Conservation (phyloP, 371 early-diverging fungal species). For the Chytridium lagenaria region DNA sequence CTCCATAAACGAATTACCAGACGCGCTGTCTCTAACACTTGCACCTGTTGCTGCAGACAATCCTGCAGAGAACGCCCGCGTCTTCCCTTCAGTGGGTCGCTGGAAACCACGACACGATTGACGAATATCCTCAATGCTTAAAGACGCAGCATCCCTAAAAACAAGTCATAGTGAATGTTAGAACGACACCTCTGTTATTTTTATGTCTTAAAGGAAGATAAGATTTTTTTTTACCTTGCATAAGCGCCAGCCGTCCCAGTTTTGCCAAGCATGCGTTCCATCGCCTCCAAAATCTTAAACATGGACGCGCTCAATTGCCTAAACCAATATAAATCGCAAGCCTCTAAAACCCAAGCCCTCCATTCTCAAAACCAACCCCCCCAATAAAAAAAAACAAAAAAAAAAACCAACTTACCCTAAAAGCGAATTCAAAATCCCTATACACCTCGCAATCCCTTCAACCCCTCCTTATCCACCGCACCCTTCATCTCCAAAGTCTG, state of each 20-base stretch:
- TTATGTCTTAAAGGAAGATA: background rate
- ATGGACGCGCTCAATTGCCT: slow-evolving; percentile 34
- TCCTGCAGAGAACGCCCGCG: slow-evolving; percentile 28
- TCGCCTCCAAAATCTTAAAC: slow-evolving; percentile 42
- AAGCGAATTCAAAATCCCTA: slow-evolving; percentile 8
- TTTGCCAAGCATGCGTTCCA: slow-evolving; percentile 43
- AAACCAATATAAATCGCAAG: background rate
- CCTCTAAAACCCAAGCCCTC: no score
- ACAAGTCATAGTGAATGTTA: background rate
- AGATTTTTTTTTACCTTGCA: slow-evolving; percentile 20
- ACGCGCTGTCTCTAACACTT: slow-evolving; percentile 20
- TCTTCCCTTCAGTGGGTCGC: slow-evolving; percentile 34
- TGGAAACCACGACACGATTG: slow-evolving; percentile 26
- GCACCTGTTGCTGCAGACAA: slow-evolving; percentile 30
- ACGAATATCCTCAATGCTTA: slow-evolving; percentile 27
- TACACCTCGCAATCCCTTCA: slow-evolving; percentile 25
- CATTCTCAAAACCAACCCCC: no score
- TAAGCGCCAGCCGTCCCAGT: slow-evolving; percentile 31
- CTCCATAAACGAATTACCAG: slow-evolving; percentile 29
- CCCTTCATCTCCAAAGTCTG: slow-evolving; percentile 32
- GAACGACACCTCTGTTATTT: no score
- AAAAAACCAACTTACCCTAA: slow-evolving; percentile 16
- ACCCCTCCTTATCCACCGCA: slow-evolving; percentile 29
- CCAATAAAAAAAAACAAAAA: background rate
- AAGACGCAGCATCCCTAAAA: slow-evolving; percentile 31